Base-by-base conservation (phyloP, 2,329 filamentous ascomycete genomes). In the Pyricularia sp. region DNA sequence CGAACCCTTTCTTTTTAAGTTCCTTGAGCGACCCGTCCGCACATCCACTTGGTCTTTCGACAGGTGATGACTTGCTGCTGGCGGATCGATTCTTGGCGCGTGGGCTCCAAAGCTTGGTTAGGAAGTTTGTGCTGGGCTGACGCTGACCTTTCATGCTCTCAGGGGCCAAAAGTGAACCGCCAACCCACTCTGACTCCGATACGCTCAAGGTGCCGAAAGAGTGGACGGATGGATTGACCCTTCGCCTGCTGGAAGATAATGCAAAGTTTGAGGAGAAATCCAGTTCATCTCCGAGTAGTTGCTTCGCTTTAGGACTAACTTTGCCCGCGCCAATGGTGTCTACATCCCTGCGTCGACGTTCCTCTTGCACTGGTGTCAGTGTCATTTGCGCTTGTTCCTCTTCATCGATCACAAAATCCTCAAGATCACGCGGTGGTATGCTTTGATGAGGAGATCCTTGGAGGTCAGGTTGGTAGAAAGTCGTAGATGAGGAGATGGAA, bases 51-150 rank as follows among this genome's bases (percentile, higher is more conserved):
- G 20, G 33, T 10, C 20, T 58, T n/a, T 14, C 36, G 26, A 50
- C 17, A 50, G 25, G 20, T 11, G 12, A n/a, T 31, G 17, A 26
- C 28, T 61, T 63, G 26, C n/a, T 67, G 50, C 25, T 33, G 26
- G 17, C 7, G 66, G 23, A 31, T 59, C 58, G 36, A 5, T 17
- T 31, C 67, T 50, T 55, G 23, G 59, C 31, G 14, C 67, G 67
- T 3, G 67, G 67, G 67, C 59, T 68, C 67, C 67, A 68, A 17
- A 68, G 31, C 31, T 36, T 68, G 28, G 26, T 25, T n/a, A 68
- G 30, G 30, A 68, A 68, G 50, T 25, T 63, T 28, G 26, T 58
- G 28, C 66, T 68, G 10, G 65, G 55, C 11, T 61, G 66, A 9
- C 66, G 50, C 17, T 33, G 66, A 25, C n/a, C 6, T 12, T 28